Conservation (phyloP, 2,329 filamentous ascomycete species). For the Camptophora hylomeconis region DNA sequence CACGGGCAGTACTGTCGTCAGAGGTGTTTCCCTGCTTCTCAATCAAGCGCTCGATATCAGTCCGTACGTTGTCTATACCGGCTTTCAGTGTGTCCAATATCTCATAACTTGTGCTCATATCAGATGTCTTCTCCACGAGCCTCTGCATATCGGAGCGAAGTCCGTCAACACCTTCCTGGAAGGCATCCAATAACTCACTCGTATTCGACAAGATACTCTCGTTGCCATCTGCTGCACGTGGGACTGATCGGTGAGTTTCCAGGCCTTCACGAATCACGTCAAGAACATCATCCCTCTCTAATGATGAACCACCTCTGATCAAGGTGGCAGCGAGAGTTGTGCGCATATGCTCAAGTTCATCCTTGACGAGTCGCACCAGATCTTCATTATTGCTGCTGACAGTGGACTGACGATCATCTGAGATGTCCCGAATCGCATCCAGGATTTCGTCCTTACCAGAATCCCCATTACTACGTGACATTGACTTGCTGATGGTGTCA, state of each 20-base stretch:
- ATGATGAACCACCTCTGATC: constrained; percentile 28
- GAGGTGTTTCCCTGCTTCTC: constrained; percentile 37
- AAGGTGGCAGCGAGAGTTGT: constrained; percentile 43
- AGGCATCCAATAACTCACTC: constrained; percentile 45
- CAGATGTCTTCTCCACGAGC: constrained; percentile 63
- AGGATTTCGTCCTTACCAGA: constrained; percentile 49
- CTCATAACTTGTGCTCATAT: constrained; percentile 76
- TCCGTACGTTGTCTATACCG: constrained; percentile 62
- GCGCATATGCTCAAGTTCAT: constrained; percentile 49
- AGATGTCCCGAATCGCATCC: constrained; percentile 35
- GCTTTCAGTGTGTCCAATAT: constrained; percentile 76
- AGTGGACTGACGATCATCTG: constrained; percentile 23
- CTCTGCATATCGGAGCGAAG: constrained; percentile 63
- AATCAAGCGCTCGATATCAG: constrained; percentile 69
- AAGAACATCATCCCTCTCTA: constrained; percentile 55
- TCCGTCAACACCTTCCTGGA: constrained; percentile 59
- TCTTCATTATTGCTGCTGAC: constrained; percentile 27
- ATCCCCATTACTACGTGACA: constrained; percentile 45
- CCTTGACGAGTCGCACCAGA: constrained; percentile 37
- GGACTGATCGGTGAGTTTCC: constrained; percentile 37
- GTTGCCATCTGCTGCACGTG: constrained; percentile 42
- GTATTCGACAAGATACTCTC: constrained; percentile 42
- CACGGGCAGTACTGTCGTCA: constrained; percentile 37
- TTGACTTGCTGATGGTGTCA: constrained; percentile 58
- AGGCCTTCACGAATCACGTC: constrained; percentile 37